Conservation (phyloP, 352 stramenopile species). For the Globisporangium acanthophoron region DNA sequence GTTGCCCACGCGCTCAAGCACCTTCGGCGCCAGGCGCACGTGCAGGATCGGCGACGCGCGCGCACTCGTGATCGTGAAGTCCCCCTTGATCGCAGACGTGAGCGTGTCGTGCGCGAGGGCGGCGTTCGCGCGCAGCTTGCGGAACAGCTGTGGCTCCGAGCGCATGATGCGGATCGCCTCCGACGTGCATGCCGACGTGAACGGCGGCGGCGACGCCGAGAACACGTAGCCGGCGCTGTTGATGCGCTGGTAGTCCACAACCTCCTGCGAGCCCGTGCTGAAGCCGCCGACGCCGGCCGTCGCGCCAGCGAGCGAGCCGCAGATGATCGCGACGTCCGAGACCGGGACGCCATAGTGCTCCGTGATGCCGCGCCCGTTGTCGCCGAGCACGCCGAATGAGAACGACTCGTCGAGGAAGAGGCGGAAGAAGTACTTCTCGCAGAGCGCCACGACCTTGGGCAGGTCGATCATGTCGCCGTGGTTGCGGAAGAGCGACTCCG, state of each 20-base stretch:
- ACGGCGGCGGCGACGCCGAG: slow-evolving; percentile 96
- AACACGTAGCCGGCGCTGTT: slow-evolving; percentile 98
- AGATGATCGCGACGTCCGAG: slow-evolving; percentile 92
- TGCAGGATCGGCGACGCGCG: slow-evolving; percentile 68
- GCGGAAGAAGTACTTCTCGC: slow-evolving; percentile 84
- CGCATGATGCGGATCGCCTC: slow-evolving; percentile 85
- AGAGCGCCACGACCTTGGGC: slow-evolving; percentile 91
- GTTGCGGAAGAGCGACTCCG: slow-evolving; percentile 98
- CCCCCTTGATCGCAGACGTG: slow-evolving; percentile 22
- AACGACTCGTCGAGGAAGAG: slow-evolving; percentile 89
- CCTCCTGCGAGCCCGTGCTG: slow-evolving; percentile 94
- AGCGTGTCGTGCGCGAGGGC: slow-evolving; percentile 54
- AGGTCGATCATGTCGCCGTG: slow-evolving; percentile 93
- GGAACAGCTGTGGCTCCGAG: slow-evolving; percentile 69
- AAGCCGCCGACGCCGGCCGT: slow-evolving; percentile 94
- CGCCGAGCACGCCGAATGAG: slow-evolving; percentile 95
- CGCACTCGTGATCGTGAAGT: slow-evolving; percentile 55
- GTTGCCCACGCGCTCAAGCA: slow-evolving; percentile 28
- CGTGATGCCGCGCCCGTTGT: slow-evolving; percentile 75
- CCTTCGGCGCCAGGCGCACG: slow-evolving; percentile 43
- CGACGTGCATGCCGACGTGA: slow-evolving; percentile 88
- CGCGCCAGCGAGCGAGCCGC: slow-evolving; percentile 91
- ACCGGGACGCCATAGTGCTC: slow-evolving; percentile 79
- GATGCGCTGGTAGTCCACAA: slow-evolving; percentile 98
- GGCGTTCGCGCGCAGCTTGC: slow-evolving; percentile 57